Evolutionary conservation across 352 stramenopile species (phyloP).

Genomic region (Hyaloperonospora arabidopsidis): DNA sequence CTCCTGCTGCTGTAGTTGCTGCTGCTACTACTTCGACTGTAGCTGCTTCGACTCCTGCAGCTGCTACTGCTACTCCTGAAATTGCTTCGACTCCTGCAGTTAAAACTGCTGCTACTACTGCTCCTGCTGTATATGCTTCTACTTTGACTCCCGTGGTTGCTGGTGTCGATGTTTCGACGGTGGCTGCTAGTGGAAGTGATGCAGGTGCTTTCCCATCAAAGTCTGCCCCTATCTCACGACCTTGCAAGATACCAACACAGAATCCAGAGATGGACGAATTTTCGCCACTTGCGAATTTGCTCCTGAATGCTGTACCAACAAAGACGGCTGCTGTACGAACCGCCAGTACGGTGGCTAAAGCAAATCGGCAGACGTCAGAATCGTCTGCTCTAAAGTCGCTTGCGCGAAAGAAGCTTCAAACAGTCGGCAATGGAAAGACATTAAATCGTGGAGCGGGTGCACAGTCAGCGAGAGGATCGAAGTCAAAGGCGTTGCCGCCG

Average conservation of each 20-base stretch:
- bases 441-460: not conserved
- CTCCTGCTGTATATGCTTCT: not conserved
- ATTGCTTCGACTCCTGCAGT: not conserved
- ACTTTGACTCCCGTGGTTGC: too few species aligned
- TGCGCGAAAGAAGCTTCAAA: constrained; percentile 21
- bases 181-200: not conserved
- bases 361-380: constrained; percentile 11
- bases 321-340: constrained; percentile 7
- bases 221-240: not conserved
- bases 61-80: not conserved
- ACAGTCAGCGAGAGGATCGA: constrained; percentile 8
- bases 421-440: constrained; percentile 13
- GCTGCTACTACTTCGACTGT: too few species aligned
- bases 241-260: constrained; percentile 13
- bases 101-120: constrained; percentile 1
- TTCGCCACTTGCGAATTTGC: not conserved
- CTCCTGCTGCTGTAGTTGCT: too few species aligned
- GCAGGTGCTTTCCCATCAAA: not conserved
- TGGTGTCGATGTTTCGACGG: not conserved
- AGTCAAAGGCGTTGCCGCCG: constrained; percentile 7
- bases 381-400: constrained; percentile 1
- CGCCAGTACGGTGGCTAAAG: constrained; percentile 8
- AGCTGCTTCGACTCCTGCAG: not conserved
- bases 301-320: not conserved
- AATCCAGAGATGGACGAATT: constrained; percentile 31